phyloP scores from a whole-genome alignment of 2,329 filamentous ascomycete species.

The Neonectria coccinea region DNA sequence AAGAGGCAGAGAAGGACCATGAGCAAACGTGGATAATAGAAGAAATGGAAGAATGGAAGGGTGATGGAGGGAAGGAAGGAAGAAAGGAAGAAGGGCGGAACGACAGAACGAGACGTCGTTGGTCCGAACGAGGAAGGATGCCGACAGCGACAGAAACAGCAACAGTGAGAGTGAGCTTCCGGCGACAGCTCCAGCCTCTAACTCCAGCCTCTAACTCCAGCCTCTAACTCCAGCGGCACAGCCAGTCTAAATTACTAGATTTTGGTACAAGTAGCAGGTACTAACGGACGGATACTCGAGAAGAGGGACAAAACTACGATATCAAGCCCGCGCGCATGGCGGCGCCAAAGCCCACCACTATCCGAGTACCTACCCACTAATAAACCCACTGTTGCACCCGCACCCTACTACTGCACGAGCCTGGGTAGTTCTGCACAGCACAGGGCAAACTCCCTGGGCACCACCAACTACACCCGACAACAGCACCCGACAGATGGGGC shows the following conservation, averaged over 20 bases:
- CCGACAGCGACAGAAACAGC: constrained; percentile 2
- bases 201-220: not conserved
- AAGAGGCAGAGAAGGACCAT: constrained; percentile 6
- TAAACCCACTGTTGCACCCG: constrained; percentile 9
- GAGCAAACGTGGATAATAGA: constrained; percentile 24
- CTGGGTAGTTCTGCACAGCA: not conserved
- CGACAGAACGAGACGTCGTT: constrained; percentile 25
- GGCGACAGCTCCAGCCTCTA: not conserved
- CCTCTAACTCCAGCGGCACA: not conserved
- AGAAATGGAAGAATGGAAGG: constrained; percentile 28
- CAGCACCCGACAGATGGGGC: constrained; percentile 24
- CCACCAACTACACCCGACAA: constrained; percentile 2
- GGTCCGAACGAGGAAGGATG: constrained; percentile 14
- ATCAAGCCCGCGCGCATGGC: not conserved
- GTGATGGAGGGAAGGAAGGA: constrained; percentile 24
- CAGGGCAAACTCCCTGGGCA: not conserved
- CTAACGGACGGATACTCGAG: not conserved
- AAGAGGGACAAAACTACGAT: not conserved
- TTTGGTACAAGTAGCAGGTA: no score
- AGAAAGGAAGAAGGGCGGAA: constrained; percentile 19
- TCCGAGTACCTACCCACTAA: not conserved
- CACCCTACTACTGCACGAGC: constrained; percentile 1
- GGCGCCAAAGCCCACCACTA: not conserved
- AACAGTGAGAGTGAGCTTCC: not conserved
- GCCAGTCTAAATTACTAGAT: not conserved